phyloP scores from a whole-genome alignment of 352 stramenopile genomes.

The Pythium diclinum region DNA sequence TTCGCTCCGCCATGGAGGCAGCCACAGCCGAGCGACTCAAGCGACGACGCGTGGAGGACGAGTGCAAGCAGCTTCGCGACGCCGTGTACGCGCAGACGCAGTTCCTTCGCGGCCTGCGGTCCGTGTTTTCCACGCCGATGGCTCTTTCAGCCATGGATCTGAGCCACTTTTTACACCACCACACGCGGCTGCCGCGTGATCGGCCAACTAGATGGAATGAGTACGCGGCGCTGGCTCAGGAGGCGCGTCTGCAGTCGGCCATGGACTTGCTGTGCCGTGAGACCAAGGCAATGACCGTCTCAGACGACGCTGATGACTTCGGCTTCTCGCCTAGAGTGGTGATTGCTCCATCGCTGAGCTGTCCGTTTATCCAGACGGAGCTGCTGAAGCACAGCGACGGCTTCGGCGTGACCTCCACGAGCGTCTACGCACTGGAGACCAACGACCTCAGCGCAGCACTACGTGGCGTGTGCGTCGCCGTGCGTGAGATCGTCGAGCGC shows the following conservation, averaged over 20 bases:
- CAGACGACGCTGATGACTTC: not conserved
- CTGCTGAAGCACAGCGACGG: not conserved
- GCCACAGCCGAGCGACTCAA: slow-evolving; percentile 9
- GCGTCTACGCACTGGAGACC: slow-evolving; percentile 38
- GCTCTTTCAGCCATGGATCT: not conserved
- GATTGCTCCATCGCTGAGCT: not conserved
- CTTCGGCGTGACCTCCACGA: slow-evolving; percentile 19
- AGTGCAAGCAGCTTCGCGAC: slow-evolving; percentile 3
- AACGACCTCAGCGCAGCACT: slow-evolving; percentile 21
- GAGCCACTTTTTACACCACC: slow-evolving; percentile 6
- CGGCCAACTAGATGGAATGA: not conserved
- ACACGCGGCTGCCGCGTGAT: slow-evolving; percentile 11
- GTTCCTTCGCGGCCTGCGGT: not conserved
- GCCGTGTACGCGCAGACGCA: not conserved
- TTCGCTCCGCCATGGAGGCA: not conserved
- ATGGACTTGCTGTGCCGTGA: slow-evolving; percentile 14
- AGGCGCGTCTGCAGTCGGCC: not conserved
- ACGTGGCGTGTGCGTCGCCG: slow-evolving; percentile 23
- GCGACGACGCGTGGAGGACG: slow-evolving; percentile 6
- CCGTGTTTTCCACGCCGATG: not conserved
- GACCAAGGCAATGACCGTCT: not conserved
- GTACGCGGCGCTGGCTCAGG: not conserved
- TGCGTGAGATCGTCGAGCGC: slow-evolving; percentile 24
- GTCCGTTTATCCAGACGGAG: not conserved
- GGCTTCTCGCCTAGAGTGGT: not conserved